Evolutionary conservation across 2,329 filamentous ascomycete species (phyloP), one percentile per base, ranked within the genome.

Genomic region (Colletotrichum sp.): DNA sequence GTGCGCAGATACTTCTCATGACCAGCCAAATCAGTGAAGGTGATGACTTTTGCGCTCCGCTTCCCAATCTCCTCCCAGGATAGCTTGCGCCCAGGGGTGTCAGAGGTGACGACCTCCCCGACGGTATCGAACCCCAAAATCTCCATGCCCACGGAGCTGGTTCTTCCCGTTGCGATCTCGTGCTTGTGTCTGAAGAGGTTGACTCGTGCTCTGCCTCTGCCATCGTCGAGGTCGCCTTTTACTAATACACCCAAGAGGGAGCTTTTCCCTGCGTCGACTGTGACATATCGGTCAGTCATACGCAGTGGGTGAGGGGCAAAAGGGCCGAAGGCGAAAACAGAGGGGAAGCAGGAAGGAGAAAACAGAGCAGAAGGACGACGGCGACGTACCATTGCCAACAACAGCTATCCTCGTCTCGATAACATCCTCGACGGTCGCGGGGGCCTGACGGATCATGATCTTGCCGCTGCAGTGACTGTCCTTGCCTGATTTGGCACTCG

Each of bases 41-140:
- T 95, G 80, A 98, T 98, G 67, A 99, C 96, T 88, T 99, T 99
- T 66, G 96, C 94, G 80, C 95, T 97, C 79, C 96, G 94, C 85
- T 94, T 95, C 70, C 97, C 97, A 82, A 99, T 98, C 83, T 99
- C 97, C 83, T 98, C 96, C 97, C 97, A 99, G 6, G 96, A 96
- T 38, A 98, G 88, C 79, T 91, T 95, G 83, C 97, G 92, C 2
- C 96, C 96, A 3, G 96, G 94, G 1, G 93, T 94, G 74, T 94
- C 94, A 52, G 95, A 96, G 18, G 93, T 91, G 18, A 98, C 91
- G 32, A 98, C 94, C 30, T 96, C 92, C 32, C 97, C 96, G 71
- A 91, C 90, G 66, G 94, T 95, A 84, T 98, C 96, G 80, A 98
- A 99, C 3, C 97, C 97, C 94, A 98, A 96, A 77, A 98, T 98